phyloP scores from a whole-genome alignment of 306 rosid species.

The Fragaria iinumae region DNA sequence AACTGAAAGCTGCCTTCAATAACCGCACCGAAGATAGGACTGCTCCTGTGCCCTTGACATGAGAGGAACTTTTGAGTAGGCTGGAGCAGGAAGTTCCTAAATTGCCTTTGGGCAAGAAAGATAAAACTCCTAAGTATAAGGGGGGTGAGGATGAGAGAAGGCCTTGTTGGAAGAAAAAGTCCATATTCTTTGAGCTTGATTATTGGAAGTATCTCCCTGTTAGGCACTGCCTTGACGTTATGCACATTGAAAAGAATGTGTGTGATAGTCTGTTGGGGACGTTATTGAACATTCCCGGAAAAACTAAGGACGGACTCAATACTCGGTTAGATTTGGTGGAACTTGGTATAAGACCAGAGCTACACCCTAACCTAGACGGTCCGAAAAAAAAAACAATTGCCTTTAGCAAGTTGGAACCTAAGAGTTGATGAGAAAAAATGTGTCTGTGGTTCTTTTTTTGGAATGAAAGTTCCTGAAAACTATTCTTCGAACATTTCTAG shows the following conservation, averaged over 20 bases:
- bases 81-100: neutral
- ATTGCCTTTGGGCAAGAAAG: neutral
- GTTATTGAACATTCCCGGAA: too few relatives aligned
- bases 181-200: neutral
- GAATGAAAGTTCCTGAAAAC: too few relatives aligned
- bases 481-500: too few relatives aligned
- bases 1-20: neutral
- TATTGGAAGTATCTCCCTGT: neutral
- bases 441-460: too few relatives aligned
- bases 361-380: too few relatives aligned
- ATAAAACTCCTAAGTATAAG: neutral
- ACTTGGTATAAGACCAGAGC: too few relatives aligned
- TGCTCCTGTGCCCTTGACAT: neutral
- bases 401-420: too few relatives aligned
- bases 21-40: neutral
- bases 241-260: neutral
- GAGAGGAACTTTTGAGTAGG: neutral
- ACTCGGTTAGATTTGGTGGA: too few relatives aligned
- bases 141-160: neutral
- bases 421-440: too few relatives aligned
- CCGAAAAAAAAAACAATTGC: too few relatives aligned
- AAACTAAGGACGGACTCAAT: too few relatives aligned
- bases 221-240: neutral
- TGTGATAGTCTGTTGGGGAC: neutral
- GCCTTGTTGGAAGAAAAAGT: neutral